These are phyloP conservation scores for Trichoderma cornu-damae DNA, from an alignment of 2,329 filamentous ascomycete species.

Conservation along the genomic window DNA sequence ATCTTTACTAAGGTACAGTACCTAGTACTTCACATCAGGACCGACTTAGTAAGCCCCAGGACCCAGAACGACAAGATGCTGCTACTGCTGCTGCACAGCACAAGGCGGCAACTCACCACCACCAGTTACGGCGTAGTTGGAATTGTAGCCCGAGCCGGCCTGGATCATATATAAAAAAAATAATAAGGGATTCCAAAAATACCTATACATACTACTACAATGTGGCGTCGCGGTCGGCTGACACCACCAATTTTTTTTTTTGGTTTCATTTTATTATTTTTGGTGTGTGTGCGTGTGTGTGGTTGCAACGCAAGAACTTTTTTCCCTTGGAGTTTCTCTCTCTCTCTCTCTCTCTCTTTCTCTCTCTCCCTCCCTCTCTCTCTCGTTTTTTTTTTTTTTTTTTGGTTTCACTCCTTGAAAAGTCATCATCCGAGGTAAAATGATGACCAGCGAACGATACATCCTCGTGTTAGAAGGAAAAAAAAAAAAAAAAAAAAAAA, in stretches of 20 bases:
- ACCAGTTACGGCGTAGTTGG: too few relatives aligned
- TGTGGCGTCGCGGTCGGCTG: slow-evolving; percentile 6
- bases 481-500: too few relatives aligned
- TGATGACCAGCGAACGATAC: neutral
- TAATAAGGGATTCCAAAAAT: slow-evolving; percentile 2
- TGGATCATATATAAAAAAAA: neutral
- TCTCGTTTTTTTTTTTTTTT: neutral
- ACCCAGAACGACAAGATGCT: too few relatives aligned
- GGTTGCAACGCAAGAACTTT: too few relatives aligned
- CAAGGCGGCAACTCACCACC: too few relatives aligned
- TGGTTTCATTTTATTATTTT: neutral
- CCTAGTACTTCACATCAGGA: too few relatives aligned
- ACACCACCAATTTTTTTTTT: slow-evolving; percentile 8
- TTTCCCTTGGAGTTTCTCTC: neutral
- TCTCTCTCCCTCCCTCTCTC: too few relatives aligned
- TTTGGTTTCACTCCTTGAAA: neutral
- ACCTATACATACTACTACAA: too few relatives aligned
- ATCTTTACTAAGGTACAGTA: neutral
- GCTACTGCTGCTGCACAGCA: too few relatives aligned
- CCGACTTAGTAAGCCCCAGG: neutral
- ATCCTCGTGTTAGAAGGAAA: neutral
- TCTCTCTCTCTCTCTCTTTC: too few relatives aligned
- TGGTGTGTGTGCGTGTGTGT: too few relatives aligned
- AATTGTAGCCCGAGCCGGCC: neutral
- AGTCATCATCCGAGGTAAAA: neutral